Base-by-base conservation (phyloP, 1,139 yeast genomes). In the Meyerozyma carpophila region DNA sequence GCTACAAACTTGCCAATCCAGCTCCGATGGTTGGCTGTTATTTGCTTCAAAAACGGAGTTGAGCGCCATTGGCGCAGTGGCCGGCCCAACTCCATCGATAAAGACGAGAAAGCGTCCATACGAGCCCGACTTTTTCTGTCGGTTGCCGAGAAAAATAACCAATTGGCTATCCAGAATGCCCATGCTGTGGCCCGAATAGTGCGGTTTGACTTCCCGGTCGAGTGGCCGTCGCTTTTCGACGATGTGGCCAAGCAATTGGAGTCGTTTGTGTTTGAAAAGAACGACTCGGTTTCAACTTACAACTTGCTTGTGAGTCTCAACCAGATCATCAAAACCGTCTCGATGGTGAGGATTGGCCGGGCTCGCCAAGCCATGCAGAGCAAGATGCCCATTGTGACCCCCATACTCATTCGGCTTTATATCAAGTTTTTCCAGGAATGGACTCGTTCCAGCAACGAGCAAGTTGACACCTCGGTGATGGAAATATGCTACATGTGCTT, bases 31-130 rank as follows among this genome's bases (percentile, higher is more conserved):
- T 68, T 91, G 37, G 91, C 96, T 0, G 75, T 89, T 4, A 91
- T 93, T 38, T 86, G 86, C 51, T 80, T 93, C 61, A 93, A 93
- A 57, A 93, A 91, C 62, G 95, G 95, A 1, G 69, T 88, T 21
- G 95, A 88, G 28, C 81, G 76, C 54, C 81, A 81, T 55, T 91
- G 98, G 98, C 70, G 96, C 46, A 68, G 82, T 0, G 73, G 89
- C 0, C 72, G 88, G 26, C 65, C 60, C 34, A 57, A 68, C 52
- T 79, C 87, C 1, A 80, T 89, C 13, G 52, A 72, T 8, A 75
- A 73, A 42, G 89, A 84, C 11, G 97, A 90, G 55, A 91, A 90
- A 58, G 52, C 53, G 0, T 76, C 73, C 43, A 87, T 93, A 41
- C 73, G 83, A 44, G 55, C 63, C 9, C 67, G 83, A 41, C 62